A percentile compares a stretch with the other conserved stretches of the same genome.
phyloP scores from a whole-genome alignment of 805 yeast genomes.

The Kluyveromyces wickerhamii region DNA sequence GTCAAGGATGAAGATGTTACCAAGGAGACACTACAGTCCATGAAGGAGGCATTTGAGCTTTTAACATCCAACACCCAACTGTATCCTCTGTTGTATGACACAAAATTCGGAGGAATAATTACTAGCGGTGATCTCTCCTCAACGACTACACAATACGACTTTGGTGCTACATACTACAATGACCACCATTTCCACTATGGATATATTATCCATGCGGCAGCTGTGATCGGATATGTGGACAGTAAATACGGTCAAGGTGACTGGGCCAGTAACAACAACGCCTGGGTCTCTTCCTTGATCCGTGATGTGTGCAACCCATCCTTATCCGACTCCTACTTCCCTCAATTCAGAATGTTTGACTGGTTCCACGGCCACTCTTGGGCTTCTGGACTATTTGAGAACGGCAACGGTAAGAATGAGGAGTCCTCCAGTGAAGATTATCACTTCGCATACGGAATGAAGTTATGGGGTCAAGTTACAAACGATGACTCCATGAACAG shows the following conservation, averaged over 20 bases:
- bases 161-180: constrained; percentile 69
- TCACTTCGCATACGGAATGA: constrained; percentile 60
- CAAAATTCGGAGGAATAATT: constrained; percentile 49
- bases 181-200: constrained; percentile 90
- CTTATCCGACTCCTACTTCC: constrained; percentile 45
- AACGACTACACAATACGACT: constrained; percentile 43
- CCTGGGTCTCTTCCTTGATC: constrained; percentile 53
- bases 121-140: constrained; percentile 37
- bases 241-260: constrained; percentile 36
- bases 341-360: constrained; percentile 58
- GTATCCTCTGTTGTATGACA: constrained; percentile 48
- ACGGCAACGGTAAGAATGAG: constrained; percentile 64
- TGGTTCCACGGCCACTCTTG: constrained; percentile 70
- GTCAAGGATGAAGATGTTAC: constrained; percentile 37
- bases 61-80: constrained; percentile 37
- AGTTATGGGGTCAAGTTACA: constrained; percentile 56
- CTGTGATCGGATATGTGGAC: constrained; percentile 65
- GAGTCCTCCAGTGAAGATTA: constrained; percentile 68
- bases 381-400: constrained; percentile 59
- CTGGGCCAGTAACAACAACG: constrained; percentile 42
- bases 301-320: constrained; percentile 65
- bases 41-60: constrained; percentile 38
- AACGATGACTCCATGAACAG: constrained; percentile 45
- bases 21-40: constrained; percentile 26
- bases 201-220: constrained; percentile 76